Percentiles rank a stretch among this genome's conserved stretches.
Conservation (phyloP, 306 rosid genomes). For the Macrotyloma uniflorum region DNA sequence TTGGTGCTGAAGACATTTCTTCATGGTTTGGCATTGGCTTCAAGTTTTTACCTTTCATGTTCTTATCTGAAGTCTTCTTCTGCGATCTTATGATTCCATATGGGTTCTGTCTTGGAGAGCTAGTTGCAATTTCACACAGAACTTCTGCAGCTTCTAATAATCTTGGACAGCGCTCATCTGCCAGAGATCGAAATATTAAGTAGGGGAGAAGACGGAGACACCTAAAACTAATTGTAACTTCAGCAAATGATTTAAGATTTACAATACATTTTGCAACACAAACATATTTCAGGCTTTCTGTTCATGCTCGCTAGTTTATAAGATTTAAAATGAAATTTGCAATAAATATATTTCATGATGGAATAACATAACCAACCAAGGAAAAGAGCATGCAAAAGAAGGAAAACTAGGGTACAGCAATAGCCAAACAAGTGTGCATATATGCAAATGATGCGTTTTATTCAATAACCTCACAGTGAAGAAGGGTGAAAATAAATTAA, state of each 20-base stretch:
- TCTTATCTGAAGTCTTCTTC: conserved; percentile 60
- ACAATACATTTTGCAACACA: neutral
- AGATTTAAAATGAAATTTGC: neutral
- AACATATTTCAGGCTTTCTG: neutral
- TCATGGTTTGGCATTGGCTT: conserved; percentile 51
- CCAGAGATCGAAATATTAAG: conserved; percentile 30
- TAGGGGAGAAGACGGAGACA: neutral
- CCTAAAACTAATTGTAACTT: neutral
- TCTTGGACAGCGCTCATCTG: conserved; percentile 57
- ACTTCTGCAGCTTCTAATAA: conserved; percentile 61
- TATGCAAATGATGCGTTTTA: neutral
- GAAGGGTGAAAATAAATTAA: neutral
- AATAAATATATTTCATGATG: neutral
- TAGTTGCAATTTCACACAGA: conserved; percentile 1
- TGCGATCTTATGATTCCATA: conserved; percentile 53
- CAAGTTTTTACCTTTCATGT: conserved; percentile 55
- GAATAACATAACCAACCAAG: neutral
- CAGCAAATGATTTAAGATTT: neutral
- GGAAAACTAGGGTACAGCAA: neutral
- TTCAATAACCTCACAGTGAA: neutral
- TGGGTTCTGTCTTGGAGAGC: conserved; percentile 34
- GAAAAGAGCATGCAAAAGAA: neutral
- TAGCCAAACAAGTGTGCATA: neutral
- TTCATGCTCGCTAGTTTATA: neutral
- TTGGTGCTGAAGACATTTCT: conserved; percentile 43